Conservation (phyloP, 352 stramenopile genomes). For the Globisporangium viniferum region DNA sequence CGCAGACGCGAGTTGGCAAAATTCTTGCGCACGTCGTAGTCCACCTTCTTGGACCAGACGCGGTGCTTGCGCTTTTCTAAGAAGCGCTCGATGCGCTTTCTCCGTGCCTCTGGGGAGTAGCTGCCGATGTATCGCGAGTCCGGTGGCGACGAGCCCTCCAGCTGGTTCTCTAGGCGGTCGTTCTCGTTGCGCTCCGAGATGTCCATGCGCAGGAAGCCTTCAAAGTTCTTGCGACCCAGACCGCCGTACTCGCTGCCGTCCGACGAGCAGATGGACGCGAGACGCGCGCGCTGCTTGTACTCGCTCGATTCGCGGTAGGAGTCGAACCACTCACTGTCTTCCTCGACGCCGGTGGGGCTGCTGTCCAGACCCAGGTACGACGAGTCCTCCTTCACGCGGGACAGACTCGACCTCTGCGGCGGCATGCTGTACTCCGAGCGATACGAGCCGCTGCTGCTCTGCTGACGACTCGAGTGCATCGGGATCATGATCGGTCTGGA, state of each 20-base stretch:
- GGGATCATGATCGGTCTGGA: conserved; percentile 68
- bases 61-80: conserved; percentile 91
- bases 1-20: conserved; percentile 97
- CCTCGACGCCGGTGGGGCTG: conserved; percentile 70
- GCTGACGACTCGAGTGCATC: conserved; percentile 26
- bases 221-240: conserved; percentile 64
- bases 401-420: conserved; percentile 57
- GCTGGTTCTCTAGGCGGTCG: conserved; percentile 20
- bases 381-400: conserved; percentile 60
- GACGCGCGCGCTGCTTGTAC: conserved; percentile 64
- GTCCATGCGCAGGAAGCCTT: conserved; percentile 82
- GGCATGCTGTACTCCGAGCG: conserved; percentile 30
- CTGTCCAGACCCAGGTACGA: conserved; percentile 53
- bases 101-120: conserved; percentile 85
- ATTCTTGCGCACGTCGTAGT: conserved; percentile 99
- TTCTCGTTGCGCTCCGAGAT: conserved; percentile 70
- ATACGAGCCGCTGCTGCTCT: conserved; percentile 19
- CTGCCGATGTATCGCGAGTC: conserved; percentile 79
- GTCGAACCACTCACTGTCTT: conserved; percentile 54
- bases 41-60: conserved; percentile 97
- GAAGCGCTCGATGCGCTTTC: conserved; percentile 87
- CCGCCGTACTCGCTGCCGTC: conserved; percentile 75
- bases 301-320: conserved; percentile 56
- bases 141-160: conserved; percentile 24
- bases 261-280: conserved; percentile 75